Percentiles rank a stretch among this genome's conserved stretches.
Evolutionary conservation across 768 basidiomycete genomes (phyloP).

Genomic region (Leccinum aurantiacum): DNA sequence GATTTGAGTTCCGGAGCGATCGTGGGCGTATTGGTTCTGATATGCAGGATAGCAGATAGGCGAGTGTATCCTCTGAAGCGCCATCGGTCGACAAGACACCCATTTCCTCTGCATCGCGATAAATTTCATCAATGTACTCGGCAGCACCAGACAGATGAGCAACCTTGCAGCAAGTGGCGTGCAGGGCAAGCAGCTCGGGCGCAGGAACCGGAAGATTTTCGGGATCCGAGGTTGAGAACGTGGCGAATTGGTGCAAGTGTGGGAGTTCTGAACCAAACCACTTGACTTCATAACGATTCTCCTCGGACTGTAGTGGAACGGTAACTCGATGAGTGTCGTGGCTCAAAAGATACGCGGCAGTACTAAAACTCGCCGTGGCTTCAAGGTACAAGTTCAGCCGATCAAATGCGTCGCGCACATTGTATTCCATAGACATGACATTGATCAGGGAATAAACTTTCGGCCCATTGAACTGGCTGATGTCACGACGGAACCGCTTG

Average conservation of each 20-base stretch:
- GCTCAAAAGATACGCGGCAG: neutral
- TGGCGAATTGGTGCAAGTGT: neutral
- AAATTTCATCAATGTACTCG: slow-evolving; percentile 19
- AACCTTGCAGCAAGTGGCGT: slow-evolving; percentile 27
- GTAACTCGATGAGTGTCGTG: neutral
- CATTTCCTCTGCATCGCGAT: slow-evolving; percentile 5
- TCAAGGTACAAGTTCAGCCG: slow-evolving; percentile 6
- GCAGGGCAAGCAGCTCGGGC: slow-evolving; percentile 14
- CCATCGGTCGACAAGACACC: slow-evolving; percentile 5
- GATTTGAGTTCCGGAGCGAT: no score
- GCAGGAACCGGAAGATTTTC: slow-evolving; percentile 16
- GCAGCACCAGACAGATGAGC: slow-evolving; percentile 26
- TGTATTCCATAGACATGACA: neutral
- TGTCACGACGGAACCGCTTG: neutral
- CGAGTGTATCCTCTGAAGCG: neutral
- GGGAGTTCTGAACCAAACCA: neutral
- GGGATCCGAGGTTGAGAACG: slow-evolving; percentile 7
- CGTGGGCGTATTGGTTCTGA: neutral
- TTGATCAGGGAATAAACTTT: slow-evolving; percentile 11
- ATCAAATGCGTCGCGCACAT: slow-evolving; percentile 8
- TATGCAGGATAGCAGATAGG: neutral
- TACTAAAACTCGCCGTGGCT: slow-evolving; percentile 1
- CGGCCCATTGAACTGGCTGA: neutral
- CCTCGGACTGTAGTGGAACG: neutral
- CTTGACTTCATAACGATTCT: slow-evolving; percentile 9